Evolutionary conservation across 2,329 filamentous ascomycete species (phyloP).

Genomic region (Paraconiothyrium brasiliense): DNA sequence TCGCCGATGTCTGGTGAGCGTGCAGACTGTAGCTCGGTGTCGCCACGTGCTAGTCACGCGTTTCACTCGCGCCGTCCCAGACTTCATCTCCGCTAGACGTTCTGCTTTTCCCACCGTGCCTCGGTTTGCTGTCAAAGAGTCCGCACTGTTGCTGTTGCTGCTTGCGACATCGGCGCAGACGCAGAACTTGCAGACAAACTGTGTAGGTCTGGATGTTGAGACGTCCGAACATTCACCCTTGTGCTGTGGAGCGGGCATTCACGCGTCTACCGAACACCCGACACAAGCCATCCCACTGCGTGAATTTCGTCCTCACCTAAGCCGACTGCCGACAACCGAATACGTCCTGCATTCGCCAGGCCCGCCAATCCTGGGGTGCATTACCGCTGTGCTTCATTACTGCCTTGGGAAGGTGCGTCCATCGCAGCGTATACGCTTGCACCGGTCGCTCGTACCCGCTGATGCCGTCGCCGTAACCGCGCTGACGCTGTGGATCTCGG

Average conservation of each 20-base stretch:
- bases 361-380: slow-evolving; percentile 13
- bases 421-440: not conserved
- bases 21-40: not conserved
- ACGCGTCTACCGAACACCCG: not conserved
- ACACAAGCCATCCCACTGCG: not conserved
- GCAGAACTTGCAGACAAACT: not conserved
- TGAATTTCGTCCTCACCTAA: not conserved
- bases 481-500: not conserved
- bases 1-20: not conserved
- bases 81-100: slow-evolving; percentile 2
- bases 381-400: not conserved
- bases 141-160: not conserved
- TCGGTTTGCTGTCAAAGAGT: not conserved
- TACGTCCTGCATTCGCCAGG: not conserved
- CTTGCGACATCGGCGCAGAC: not conserved
- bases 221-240: too few relatives aligned
- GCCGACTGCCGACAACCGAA: slow-evolving; percentile 3
- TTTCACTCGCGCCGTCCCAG: not conserved
- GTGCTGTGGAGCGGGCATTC: too few relatives aligned
- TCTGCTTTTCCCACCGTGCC: not conserved
- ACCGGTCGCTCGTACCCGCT: not conserved
- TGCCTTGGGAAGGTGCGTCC: slow-evolving; percentile 9
- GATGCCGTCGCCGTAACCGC: not conserved
- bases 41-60: slow-evolving; percentile 4
- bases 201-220: not conserved